Evolutionary conservation across 2,329 filamentous ascomycete genomes (phyloP).

Genomic region (Hypoxylon sp.): DNA sequence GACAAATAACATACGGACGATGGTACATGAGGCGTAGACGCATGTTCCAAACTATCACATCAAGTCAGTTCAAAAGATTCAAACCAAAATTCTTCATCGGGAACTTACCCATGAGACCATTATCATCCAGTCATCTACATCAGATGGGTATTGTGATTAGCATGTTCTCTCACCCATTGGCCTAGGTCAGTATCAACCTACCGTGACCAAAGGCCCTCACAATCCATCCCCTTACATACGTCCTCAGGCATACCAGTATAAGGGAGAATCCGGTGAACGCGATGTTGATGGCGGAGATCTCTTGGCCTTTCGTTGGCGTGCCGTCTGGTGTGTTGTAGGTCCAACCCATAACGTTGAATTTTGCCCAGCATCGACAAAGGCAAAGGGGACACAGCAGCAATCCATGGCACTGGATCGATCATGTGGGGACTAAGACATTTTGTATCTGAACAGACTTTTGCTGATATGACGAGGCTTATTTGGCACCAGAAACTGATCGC

Average conservation of each 20-base stretch:
- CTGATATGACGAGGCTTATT: not conserved
- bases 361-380: not conserved
- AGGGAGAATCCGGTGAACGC: slow-evolving; percentile 45
- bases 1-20: slow-evolving; percentile 44
- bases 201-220: slow-evolving; percentile 49
- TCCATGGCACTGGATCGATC: not conserved
- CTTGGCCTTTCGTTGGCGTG: slow-evolving; percentile 47
- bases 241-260: slow-evolving; percentile 43
- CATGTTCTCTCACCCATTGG: not conserved
- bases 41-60: slow-evolving; percentile 35
- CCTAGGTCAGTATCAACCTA: slow-evolving; percentile 34
- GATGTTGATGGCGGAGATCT: slow-evolving; percentile 43
- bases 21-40: slow-evolving; percentile 48
- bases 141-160: not conserved
- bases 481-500: not conserved
- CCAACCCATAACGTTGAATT: slow-evolving; percentile 46
- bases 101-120: slow-evolving; percentile 46
- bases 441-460: not conserved
- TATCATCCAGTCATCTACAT: slow-evolving; percentile 46
- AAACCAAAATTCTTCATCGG: slow-evolving; percentile 2
- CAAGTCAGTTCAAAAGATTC: not conserved
- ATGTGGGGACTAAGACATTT: not conserved
- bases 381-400: not conserved
- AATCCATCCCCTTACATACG: slow-evolving; percentile 47
- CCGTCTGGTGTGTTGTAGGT: slow-evolving; percentile 48